These are phyloP conservation scores for Hirschioporus abietinus DNA, from an alignment of 768 basidiomycete species.

Conservation along the genomic window DNA sequence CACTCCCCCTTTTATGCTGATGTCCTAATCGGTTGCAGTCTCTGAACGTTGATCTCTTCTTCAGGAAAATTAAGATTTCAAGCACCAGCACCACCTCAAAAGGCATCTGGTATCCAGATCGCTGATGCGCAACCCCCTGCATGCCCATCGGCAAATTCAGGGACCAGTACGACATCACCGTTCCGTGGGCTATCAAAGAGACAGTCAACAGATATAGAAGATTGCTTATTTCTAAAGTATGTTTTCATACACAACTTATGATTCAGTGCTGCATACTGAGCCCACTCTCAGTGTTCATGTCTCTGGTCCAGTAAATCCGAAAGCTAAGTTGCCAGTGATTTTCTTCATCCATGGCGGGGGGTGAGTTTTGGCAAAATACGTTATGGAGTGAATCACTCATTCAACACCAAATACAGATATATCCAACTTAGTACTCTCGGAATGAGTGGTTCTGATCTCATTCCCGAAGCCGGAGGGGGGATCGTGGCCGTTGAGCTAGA, in stretches of 20 bases:
- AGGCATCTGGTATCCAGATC: not conserved
- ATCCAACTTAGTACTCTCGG: slow-evolving; percentile 35
- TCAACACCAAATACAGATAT: slow-evolving; percentile 25
- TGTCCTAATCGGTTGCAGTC: slow-evolving; percentile 11
- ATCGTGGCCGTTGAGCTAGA: slow-evolving; percentile 34
- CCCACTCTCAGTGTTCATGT: slow-evolving; percentile 37
- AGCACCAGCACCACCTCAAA: not conserved
- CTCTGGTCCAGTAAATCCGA: slow-evolving; percentile 19
- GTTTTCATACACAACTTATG: slow-evolving; percentile 3
- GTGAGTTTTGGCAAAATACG: slow-evolving; percentile 22
- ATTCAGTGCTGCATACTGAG: not conserved
- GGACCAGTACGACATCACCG: not conserved
- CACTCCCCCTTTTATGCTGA: slow-evolving; percentile 17
- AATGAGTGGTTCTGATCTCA: slow-evolving; percentile 38
- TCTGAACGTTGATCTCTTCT: not conserved
- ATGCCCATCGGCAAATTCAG: not conserved
- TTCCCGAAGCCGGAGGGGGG: slow-evolving; percentile 39
- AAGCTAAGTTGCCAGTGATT: slow-evolving; percentile 38
- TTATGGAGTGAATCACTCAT: not conserved
- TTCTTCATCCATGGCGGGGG: slow-evolving; percentile 49
- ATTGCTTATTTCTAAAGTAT: slow-evolving; percentile 43
- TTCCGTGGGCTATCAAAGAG: not conserved
- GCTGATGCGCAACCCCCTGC: not conserved
- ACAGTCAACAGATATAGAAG: slow-evolving; percentile 24
- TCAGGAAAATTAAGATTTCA: slow-evolving; percentile 1